phyloP scores from a whole-genome alignment of 345 rosid species.

The Hevea brasiliensis region DNA sequence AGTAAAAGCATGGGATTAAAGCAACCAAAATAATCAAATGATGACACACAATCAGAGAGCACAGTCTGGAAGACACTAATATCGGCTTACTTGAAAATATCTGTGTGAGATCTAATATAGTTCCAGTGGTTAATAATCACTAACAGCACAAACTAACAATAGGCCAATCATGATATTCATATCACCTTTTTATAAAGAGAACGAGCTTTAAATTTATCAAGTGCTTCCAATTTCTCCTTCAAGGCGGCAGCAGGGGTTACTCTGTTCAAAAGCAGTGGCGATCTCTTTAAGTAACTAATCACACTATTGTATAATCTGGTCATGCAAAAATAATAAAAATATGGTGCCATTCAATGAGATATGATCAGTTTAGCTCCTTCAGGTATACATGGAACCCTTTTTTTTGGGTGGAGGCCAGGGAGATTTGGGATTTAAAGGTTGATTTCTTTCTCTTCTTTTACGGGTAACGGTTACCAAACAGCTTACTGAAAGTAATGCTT shows the following conservation, averaged over 20 bases:
- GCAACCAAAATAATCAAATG: neutral
- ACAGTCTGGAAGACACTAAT: neutral
- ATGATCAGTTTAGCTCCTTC: too few relatives aligned
- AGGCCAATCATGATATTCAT: neutral
- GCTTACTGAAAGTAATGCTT: neutral
- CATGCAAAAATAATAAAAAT: too few relatives aligned
- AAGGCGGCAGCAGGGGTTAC: conserved; percentile 17
- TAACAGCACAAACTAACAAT: neutral
- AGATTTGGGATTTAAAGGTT: too few relatives aligned
- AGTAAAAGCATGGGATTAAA: conserved; percentile 9
- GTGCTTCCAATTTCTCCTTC: conserved; percentile 33
- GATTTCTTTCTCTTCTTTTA: neutral
- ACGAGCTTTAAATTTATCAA: conserved; percentile 22
- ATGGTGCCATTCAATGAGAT: too few relatives aligned
- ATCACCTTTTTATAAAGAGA: conserved; percentile 41
- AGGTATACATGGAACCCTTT: too few relatives aligned
- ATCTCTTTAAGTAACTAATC: conserved; percentile 9
- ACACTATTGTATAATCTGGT: neutral
- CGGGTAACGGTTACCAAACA: neutral
- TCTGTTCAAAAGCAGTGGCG: conserved; percentile 24
- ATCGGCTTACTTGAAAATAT: neutral
- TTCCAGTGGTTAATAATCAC: conserved; percentile 2
- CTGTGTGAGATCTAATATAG: neutral
- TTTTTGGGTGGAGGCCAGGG: too few relatives aligned
- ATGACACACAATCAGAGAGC: neutral